Evolutionary conservation across 768 basidiomycete species (phyloP).

Genomic region (Lactarius hatsudake): DNA sequence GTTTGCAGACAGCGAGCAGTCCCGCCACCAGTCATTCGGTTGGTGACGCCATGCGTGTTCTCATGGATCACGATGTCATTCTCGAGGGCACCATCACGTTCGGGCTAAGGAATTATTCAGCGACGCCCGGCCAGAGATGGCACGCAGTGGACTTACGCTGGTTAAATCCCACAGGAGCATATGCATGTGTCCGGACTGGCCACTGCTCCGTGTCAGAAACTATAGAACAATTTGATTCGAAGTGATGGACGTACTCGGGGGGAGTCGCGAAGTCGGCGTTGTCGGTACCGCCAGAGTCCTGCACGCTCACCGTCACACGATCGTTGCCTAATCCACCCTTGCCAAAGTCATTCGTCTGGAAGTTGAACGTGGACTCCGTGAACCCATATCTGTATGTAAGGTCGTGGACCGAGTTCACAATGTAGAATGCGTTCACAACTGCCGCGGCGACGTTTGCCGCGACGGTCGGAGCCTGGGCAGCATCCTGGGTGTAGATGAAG

Average conservation of each 20-base stretch:
- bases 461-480: constrained; percentile 39
- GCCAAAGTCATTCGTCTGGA: constrained; percentile 54
- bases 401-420: constrained; percentile 61
- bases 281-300: constrained; percentile 45
- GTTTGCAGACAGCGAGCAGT: constrained; percentile 41
- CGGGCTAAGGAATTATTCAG: no score
- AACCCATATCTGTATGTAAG: constrained; percentile 53
- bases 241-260: constrained; percentile 37
- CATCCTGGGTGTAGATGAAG: constrained; percentile 42
- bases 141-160: no score
- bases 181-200: no score
- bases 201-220: no score
- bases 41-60: no score
- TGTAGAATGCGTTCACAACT: constrained; percentile 55
- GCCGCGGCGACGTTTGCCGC: constrained; percentile 52
- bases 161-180: no score
- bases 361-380: constrained; percentile 57
- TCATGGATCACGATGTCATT: no score
- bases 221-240: no score
- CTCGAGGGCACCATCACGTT: no score
- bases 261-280: constrained; percentile 47
- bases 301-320: constrained; percentile 50
- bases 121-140: no score
- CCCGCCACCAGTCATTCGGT: no score
- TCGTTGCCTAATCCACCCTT: constrained; percentile 52